Conservation (phyloP, 75 land plant species). For the Cryptomeria japonica region DNA sequence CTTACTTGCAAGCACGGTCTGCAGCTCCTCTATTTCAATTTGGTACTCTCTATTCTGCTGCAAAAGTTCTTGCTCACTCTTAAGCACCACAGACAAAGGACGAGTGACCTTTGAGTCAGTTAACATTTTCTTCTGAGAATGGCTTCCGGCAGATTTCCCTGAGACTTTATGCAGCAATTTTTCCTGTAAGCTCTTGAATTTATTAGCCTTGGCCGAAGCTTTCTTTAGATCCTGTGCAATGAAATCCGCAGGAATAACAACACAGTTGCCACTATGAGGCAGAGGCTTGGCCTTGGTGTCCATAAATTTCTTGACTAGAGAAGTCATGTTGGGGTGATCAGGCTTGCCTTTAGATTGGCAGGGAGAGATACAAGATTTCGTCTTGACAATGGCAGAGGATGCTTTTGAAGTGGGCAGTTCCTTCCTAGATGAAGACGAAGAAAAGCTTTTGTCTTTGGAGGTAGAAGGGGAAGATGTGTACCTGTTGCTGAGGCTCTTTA, state of each 20-base stretch:
- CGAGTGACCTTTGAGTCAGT: slow-evolving; percentile 62
- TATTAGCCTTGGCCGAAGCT: slow-evolving; percentile 21
- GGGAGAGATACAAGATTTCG: slow-evolving; percentile 7
- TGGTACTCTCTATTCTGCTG: slow-evolving; percentile 53
- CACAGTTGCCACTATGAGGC: neutral
- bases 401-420: neutral
- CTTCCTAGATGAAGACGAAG: slow-evolving; percentile 6
- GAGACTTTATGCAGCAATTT: slow-evolving; percentile 44
- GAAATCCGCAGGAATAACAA: slow-evolving; percentile 38
- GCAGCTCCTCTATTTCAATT: slow-evolving; percentile 47
- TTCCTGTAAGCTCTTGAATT: slow-evolving; percentile 28
- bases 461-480: neutral
- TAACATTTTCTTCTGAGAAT: slow-evolving; percentile 38
- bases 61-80: slow-evolving; percentile 74
- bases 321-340: neutral
- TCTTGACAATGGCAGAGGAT: slow-evolving; percentile 3
- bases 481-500: slow-evolving; percentile 1
- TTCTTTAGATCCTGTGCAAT: slow-evolving; percentile 54
- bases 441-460: neutral
- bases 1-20: slow-evolving; percentile 32
- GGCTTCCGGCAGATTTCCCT: slow-evolving; percentile 12
- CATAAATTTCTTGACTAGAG: slow-evolving; percentile 56
- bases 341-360: neutral
- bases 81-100: slow-evolving; percentile 69
- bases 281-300: slow-evolving; percentile 31